Evolutionary conservation across 352 stramenopile genomes (phyloP).

Genomic region (Globisporangium perplexum): DNA sequence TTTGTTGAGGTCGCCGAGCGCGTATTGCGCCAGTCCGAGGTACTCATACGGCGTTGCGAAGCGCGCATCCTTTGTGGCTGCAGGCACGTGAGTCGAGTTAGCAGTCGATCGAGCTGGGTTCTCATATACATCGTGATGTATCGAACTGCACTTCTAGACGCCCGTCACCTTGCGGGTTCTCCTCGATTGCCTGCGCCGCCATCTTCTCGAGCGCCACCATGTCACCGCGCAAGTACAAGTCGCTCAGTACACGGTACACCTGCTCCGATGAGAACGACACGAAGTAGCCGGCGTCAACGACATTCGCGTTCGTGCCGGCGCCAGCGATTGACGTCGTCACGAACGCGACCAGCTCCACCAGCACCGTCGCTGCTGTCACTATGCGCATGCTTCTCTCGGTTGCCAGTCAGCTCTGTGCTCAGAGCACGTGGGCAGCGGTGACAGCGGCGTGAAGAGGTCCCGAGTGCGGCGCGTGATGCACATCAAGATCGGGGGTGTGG

Average conservation of each 20-base stretch:
- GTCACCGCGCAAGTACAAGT: constrained; percentile 33
- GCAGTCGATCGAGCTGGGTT: too few species aligned
- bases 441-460: neutral
- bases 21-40: constrained; percentile 61
- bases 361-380: too few species aligned
- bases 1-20: constrained; percentile 50
- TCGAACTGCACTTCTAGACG: neutral
- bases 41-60: constrained; percentile 60
- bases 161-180: constrained; percentile 30
- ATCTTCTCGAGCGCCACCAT: constrained; percentile 43
- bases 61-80: constrained; percentile 13
- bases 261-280: constrained; percentile 13
- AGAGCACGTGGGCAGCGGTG: too few species aligned
- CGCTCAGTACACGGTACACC: constrained; percentile 24
- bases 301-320: too few species aligned
- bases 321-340: too few species aligned
- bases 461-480: neutral
- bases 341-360: too few species aligned
- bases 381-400: too few species aligned
- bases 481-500: neutral
- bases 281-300: too few species aligned
- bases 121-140: neutral
- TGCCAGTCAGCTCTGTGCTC: too few species aligned
- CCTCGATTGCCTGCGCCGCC: constrained; percentile 29
- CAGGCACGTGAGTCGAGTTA: neutral